phyloP scores from a whole-genome alignment of 331 rosid species.

The Ulmus americana region DNA sequence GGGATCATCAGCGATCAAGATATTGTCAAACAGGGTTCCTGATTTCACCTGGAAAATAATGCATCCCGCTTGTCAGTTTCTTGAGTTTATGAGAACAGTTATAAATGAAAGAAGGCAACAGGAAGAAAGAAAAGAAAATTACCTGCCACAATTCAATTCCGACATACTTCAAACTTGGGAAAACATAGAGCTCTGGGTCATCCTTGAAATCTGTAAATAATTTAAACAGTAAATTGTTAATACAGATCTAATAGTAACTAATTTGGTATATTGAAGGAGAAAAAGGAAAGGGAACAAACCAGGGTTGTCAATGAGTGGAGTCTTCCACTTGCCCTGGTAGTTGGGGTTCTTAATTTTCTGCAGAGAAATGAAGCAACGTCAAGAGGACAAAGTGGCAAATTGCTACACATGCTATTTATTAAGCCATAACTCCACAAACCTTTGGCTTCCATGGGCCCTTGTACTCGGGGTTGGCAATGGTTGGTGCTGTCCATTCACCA shows the following conservation, averaged over 20 bases:
- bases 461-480: conserved; percentile 93
- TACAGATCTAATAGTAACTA: neutral
- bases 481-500: conserved; percentile 99
- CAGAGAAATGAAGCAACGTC: conserved; percentile 9
- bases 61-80: conserved; percentile 24
- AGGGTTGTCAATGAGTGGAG: conserved; percentile 95
- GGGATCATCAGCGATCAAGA: conserved; percentile 75
- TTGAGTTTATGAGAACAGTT: conserved; percentile 2
- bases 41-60: conserved; percentile 74
- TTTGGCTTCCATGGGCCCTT: conserved; percentile 94
- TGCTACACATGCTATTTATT: neutral
- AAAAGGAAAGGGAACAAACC: conserved; percentile 34
- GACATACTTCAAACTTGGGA: conserved; percentile 81
- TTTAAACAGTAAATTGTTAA: neutral
- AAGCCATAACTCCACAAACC: conserved; percentile 44
- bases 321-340: conserved; percentile 95
- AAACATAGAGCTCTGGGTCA: conserved; percentile 87
- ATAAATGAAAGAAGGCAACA: neutral
- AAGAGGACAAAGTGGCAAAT: conserved; percentile 15
- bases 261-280: neutral
- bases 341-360: conserved; percentile 97
- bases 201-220: conserved; percentile 72
- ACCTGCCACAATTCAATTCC: conserved; percentile 99
- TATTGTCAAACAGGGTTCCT: conserved; percentile 88
- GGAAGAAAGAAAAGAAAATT: neutral